Conservation (phyloP, 345 rosid species). For the Dimocarpus longan region DNA sequence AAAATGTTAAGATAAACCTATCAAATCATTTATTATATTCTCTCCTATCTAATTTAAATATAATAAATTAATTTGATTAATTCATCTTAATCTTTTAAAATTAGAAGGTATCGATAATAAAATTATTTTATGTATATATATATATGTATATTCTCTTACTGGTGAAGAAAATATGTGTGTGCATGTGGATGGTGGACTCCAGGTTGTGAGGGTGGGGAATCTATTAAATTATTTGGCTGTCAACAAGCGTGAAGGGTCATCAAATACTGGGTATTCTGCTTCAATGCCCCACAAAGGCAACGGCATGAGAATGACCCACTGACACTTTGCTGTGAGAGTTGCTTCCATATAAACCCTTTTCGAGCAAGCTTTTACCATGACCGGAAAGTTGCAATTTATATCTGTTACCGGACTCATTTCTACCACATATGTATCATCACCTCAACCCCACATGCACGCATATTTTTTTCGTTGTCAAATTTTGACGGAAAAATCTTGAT, state of each 20-base stretch:
- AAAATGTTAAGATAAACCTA: no score
- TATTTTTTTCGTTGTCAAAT: neutral
- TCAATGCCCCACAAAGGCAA: neutral
- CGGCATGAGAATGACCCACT: neutral
- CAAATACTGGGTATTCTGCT: neutral
- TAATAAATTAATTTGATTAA: no score
- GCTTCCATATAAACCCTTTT: neutral
- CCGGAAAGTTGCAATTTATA: neutral
- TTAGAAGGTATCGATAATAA: no score
- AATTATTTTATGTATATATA: no score
- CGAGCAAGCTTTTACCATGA: neutral
- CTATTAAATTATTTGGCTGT: neutral
- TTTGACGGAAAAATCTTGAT: no score
- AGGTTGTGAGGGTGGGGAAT: constrained; percentile 1
- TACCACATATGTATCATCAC: neutral
- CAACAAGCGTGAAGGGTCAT: neutral
- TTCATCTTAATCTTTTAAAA: no score
- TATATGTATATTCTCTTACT: no score
- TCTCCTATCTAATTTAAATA: no score
- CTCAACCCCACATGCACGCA: neutral
- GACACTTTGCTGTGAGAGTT: neutral
- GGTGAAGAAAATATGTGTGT: neutral
- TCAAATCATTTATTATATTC: no score
- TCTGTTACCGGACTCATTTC: neutral
- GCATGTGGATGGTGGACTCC: constrained; percentile 9